These are phyloP conservation scores for Zizania palustris DNA, from an alignment of 202 grass and related monocot species.

Conservation along the genomic window DNA sequence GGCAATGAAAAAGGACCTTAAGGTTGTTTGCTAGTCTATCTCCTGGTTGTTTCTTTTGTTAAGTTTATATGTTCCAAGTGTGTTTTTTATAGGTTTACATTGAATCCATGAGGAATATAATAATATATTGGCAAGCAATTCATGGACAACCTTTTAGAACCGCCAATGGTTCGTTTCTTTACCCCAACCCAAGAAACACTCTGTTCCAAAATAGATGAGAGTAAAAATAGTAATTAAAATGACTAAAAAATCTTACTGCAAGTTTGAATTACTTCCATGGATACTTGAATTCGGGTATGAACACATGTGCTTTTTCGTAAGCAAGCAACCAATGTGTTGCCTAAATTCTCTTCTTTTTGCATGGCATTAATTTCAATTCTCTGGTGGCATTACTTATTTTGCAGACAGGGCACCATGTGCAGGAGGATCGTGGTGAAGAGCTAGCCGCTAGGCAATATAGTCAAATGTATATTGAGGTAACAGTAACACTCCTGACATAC, in stretches of 20 bases:
- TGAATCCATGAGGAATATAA: conserved; percentile 74
- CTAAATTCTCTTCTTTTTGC: conserved; percentile 18
- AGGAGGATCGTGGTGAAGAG: conserved; percentile 88
- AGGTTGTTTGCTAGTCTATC: conserved; percentile 54
- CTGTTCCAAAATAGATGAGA: neutral
- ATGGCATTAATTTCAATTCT: conserved; percentile 24
- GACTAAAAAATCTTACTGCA: neutral
- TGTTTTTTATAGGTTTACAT: conserved; percentile 60
- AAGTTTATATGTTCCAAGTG: conserved; percentile 39
- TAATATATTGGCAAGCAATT: conserved; percentile 65
- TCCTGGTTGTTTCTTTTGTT: neutral
- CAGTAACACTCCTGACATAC: conserved; percentile 34
- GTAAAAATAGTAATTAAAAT: neutral
- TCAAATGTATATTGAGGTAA: conserved; percentile 64
- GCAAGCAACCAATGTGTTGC: neutral
- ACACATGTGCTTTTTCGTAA: neutral
- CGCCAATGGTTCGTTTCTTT: conserved; percentile 75
- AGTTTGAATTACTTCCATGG: conserved; percentile 28
- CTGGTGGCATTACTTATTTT: conserved; percentile 42
- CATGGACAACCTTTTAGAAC: conserved; percentile 77
- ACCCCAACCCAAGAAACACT: neutral
- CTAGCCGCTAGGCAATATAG: conserved; percentile 78
- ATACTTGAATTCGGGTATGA: conserved; percentile 19
- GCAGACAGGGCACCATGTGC: conserved; percentile 88
- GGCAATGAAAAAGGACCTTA: conserved; percentile 84